phyloP scores from a whole-genome alignment of 2,329 filamentous ascomycete species.

The Trichoderma citrinoviride region DNA sequence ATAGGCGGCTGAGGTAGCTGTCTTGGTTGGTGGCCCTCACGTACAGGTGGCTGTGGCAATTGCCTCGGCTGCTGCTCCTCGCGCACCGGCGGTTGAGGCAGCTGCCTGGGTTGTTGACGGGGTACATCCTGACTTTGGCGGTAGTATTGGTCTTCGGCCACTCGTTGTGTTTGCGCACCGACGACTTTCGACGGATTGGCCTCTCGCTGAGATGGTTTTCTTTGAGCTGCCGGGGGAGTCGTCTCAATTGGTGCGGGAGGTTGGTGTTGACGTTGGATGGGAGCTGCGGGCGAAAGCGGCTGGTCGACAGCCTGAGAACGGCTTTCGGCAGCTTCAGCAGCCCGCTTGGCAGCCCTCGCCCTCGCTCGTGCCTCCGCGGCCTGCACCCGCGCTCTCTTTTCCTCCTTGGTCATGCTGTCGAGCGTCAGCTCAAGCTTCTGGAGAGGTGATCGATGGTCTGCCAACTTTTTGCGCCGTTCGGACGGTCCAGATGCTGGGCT shows the following conservation, averaged over 20 bases:
- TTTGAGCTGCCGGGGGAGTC: not conserved
- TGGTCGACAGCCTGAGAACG: conserved; percentile 29
- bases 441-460: conserved; percentile 82
- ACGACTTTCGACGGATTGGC: conserved; percentile 20
- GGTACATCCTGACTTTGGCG: conserved; percentile 22
- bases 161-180: conserved; percentile 22
- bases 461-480: conserved; percentile 58
- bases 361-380: conserved; percentile 74
- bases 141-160: conserved; percentile 25
- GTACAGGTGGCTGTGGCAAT: conserved; percentile 17
- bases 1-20: conserved; percentile 17
- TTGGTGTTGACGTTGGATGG: conserved; percentile 4
- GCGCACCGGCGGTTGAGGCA: conserved; percentile 1
- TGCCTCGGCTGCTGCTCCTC: conserved; percentile 19
- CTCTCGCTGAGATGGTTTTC: conserved; percentile 19
- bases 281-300: conserved; percentile 20
- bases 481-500: conserved; percentile 39
- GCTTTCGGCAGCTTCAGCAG: conserved; percentile 28
- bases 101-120: conserved; percentile 22
- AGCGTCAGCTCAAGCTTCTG: conserved; percentile 91
- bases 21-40: conserved; percentile 18
- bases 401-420: conserved; percentile 91
- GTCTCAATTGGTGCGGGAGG: not conserved
- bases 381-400: conserved; percentile 80
- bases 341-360: conserved; percentile 53